Evolutionary conservation across 306 rosid genomes (phyloP), one percentile per base, ranked within the genome.

Genomic region (Cicer bijugum): DNA sequence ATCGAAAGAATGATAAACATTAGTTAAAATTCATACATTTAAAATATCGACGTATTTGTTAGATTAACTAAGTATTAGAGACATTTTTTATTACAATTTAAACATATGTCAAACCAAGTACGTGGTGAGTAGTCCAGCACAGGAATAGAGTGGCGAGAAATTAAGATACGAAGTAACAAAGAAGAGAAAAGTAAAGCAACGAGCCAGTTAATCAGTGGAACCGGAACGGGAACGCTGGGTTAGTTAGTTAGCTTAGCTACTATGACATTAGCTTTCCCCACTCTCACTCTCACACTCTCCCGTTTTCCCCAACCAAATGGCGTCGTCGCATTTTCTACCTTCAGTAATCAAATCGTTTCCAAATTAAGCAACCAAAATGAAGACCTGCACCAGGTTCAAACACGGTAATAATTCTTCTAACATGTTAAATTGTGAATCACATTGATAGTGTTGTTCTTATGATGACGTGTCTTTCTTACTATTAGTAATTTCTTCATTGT

Each of bases 381-480:
- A 35, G 75, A 85, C 35, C 5, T 3, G 39, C 70, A 75, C 72
- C 78, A 83, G 67, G 86, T 88, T 87, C 90, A 82, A 69, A 84
- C 84, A 75, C 38, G 92, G 98, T 88, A 82, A 23, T 48, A 85
- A 37, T 55, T 52, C 45, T 42, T 79, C 62, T 56, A 47, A 4
- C 33, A 10, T 74, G 9, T 45, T 60, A 8, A 9, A 6, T 64
- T 78, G 39, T 15, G 11, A 28, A 44, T 72, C 11, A 17, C 19
- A 8, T 28, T 23, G 12, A 28, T 28, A 28, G 35, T 28, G 35
- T 4, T 57, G 6, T 35, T 57, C 2, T n/a, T n/a, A n/a, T 59
- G 12, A 14, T 9, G 9, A 42, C 14, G 1, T 48, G 28, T 23
- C 2, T 20, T 45, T 12, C 7, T 9, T 62, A 33, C 4, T 16